Evolutionary conservation across 768 basidiomycete genomes (phyloP).

Genomic region (Pholiota molesta): DNA sequence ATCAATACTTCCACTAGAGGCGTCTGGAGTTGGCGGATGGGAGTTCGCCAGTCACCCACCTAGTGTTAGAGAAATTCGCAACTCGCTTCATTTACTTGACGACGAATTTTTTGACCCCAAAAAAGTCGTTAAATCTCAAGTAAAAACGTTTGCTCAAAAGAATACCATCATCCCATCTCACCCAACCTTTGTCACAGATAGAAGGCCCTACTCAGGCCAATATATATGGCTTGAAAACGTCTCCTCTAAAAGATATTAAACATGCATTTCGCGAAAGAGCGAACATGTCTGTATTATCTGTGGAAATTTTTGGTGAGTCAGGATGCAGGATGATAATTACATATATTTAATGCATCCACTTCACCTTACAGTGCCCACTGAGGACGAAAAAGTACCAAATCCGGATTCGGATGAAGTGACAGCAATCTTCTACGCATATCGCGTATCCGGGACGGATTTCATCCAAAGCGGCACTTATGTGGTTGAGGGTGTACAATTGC

Average conservation of each 20-base stretch:
- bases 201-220: conserved; percentile 79
- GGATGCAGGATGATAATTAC: neutral
- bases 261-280: conserved; percentile 55
- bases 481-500: conserved; percentile 42
- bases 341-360: neutral
- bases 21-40: conserved; percentile 62
- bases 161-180: neutral
- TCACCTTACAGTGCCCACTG: conserved; percentile 54
- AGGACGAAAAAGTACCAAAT: conserved; percentile 61
- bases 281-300: conserved; percentile 75
- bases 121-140: conserved; percentile 53
- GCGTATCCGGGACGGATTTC: conserved; percentile 45
- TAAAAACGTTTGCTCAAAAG: conserved; percentile 21
- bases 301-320: conserved; percentile 83
- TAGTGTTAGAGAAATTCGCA: conserved; percentile 51
- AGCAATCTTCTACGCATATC: conserved; percentile 76
- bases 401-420: conserved; percentile 65
- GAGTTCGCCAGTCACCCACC: conserved; percentile 80
- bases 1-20: conserved; percentile 20
- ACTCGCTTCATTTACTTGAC: conserved; percentile 50
- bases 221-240: conserved; percentile 66
- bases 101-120: conserved; percentile 18
- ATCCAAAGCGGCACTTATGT: conserved; percentile 55
- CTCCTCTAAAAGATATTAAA: conserved; percentile 35
- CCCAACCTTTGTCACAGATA: conserved; percentile 40